These are phyloP conservation scores for Trichoderma parareesei DNA, from an alignment of 495 filamentous ascomycete species.

Conservation along the genomic window DNA sequence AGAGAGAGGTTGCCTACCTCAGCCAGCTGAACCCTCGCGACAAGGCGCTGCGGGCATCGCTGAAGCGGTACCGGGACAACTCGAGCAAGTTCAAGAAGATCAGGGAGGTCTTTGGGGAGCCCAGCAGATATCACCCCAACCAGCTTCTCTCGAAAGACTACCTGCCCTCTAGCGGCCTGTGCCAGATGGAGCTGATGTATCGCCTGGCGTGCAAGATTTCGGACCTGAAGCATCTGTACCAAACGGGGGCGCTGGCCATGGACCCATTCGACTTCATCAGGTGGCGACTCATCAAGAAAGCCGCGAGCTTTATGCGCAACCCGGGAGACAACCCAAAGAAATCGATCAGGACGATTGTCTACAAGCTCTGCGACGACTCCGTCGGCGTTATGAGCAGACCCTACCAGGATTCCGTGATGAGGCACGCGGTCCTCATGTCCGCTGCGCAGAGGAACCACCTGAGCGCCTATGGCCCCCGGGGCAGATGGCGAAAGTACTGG, in stretches of 20 bases:
- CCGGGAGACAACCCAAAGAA: background rate
- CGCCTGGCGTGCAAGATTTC: background rate
- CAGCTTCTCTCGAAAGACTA: background rate
- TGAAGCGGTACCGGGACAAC: slow-evolving; percentile 4
- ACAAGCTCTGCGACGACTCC: background rate
- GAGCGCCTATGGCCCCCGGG: background rate
- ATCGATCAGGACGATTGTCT: background rate
- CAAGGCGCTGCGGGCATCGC: background rate
- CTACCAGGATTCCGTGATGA: background rate
- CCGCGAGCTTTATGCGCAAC: background rate
- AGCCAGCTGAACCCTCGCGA: background rate
- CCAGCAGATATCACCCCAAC: background rate
- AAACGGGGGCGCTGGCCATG: background rate
- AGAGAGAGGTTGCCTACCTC: background rate
- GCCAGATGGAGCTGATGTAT: slow-evolving; percentile 5
- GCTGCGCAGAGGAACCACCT: background rate
- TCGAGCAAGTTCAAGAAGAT: slow-evolving; percentile 8
- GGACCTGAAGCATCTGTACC: background rate
- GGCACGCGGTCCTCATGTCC: background rate
- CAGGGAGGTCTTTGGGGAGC: background rate
- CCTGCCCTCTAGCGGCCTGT: slow-evolving; percentile 1
- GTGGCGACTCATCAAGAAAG: slow-evolving; percentile 10
- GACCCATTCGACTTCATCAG: slow-evolving; percentile 11
- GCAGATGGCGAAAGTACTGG: background rate
- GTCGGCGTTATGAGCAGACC: background rate